Base-by-base conservation (phyloP, 495 filamentous ascomycete species). In the Aspergillus nidulans region DNA sequence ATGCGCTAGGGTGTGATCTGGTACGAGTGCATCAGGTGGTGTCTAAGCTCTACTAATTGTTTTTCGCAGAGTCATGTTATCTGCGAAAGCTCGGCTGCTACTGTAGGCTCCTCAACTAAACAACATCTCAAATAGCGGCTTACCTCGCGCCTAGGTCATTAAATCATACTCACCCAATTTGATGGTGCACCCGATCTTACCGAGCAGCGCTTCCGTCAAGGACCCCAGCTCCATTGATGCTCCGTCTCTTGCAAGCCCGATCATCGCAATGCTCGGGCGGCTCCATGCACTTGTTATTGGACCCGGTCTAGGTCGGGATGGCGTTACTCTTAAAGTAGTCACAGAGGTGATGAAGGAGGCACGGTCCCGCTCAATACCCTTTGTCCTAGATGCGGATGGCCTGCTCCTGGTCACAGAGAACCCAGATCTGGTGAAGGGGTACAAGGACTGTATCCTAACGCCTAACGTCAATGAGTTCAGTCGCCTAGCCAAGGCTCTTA, bases 91-190 rank as follows among this genome's bases (percentile, higher is more conserved):
- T 85, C 83, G 56, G 95, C 95, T 43, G 88, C 85, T 55, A 77
- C 82, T 38, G 72, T 73, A 73, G 45, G 58, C 19, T 21, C 15
- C 9, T 23, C 46, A 6, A 32, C 9, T 23, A 9, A 26, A 41
- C 40, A 24, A 47, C n/a, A 34, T 5, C 16, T 42, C 23, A 41
- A 50, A 28, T n/a, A 26, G 15, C 39, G 4, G 46, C n/a, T 18
- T 28, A 8, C 9, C 7, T 15, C 6, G 13, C 18, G 7, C 19
- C 16, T 41, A 75, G 69, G 92, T 97, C 41, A 95, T 98, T 65
- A 98, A 98, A 78, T 85, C 89, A 15, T 98, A 97, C 77, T 97
- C 95, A 32, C 94, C 94, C 9, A 97, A 97, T 72, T 76, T 98
- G 13, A 97, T 98, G 95, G 95, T 98, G 13, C 95, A 97, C 67